These are phyloP conservation scores for Neohortaea acidophila DNA, from an alignment of 495 filamentous ascomycete species.

Conservation along the genomic window DNA sequence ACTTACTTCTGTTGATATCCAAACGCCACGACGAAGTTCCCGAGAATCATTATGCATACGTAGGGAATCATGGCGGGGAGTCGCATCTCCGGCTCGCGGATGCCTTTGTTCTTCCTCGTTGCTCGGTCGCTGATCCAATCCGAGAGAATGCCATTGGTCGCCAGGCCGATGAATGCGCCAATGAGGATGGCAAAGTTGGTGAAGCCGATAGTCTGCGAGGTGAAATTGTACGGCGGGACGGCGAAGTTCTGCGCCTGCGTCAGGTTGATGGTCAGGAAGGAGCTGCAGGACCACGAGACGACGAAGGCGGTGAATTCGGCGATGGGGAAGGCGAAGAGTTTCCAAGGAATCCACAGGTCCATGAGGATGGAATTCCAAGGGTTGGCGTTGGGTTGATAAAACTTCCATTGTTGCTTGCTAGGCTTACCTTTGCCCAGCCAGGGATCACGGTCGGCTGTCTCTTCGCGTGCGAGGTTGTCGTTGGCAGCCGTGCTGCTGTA, in stretches of 20 bases:
- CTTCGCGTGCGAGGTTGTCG: constrained; percentile 8
- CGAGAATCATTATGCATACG: constrained; percentile 40
- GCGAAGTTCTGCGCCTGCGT: constrained; percentile 47
- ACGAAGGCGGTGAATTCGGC: constrained; percentile 46
- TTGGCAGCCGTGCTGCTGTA: no score
- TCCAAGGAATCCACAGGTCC: constrained; percentile 38
- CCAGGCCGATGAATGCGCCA: constrained; percentile 40
- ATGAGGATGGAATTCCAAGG: constrained; percentile 30
- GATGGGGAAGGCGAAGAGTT: constrained; percentile 46
- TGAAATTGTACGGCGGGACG: constrained; percentile 44
- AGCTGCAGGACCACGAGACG: constrained; percentile 44
- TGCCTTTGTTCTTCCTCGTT: constrained; percentile 43
- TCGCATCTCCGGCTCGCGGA: constrained; percentile 58
- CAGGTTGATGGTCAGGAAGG: constrained; percentile 47
- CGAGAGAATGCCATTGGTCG: constrained; percentile 42
- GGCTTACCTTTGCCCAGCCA: constrained; percentile 37
- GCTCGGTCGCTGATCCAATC: constrained; percentile 44
- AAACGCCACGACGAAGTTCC: constrained; percentile 46
- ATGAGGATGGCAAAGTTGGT: constrained; percentile 35
- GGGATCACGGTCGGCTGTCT: constrained; percentile 22
- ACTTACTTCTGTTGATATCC: constrained; percentile 37
- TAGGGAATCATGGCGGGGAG: constrained; percentile 47
- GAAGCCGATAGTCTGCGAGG: constrained; percentile 37
- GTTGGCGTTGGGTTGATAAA: constrained; percentile 32
- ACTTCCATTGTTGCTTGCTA: constrained; percentile 38